A percentile compares a stretch with the other conserved stretches of the same genome.
phyloP scores from a whole-genome alignment of 2,329 filamentous ascomycete genomes.

The Monosporascus sp. region DNA sequence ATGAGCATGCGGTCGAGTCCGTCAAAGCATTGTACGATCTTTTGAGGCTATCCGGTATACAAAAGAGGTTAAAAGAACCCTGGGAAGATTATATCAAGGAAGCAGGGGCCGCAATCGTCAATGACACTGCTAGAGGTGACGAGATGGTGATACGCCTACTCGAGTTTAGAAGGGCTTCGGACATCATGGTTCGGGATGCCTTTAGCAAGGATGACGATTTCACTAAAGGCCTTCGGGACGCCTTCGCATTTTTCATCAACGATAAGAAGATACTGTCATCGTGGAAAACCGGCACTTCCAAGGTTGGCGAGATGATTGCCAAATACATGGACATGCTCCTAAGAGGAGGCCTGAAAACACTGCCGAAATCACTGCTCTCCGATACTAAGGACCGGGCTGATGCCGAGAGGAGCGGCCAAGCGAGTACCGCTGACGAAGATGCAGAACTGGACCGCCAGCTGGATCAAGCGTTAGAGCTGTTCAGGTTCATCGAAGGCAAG shows the following conservation, averaged over 20 bases:
- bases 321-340: conserved; percentile 92
- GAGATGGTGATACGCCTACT: conserved; percentile 84
- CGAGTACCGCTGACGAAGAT: conserved; percentile 77
- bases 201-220: conserved; percentile 76
- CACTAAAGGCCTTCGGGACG: conserved; percentile 71
- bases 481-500: conserved; percentile 95
- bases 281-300: conserved; percentile 80
- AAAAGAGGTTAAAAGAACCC: conserved; percentile 61
- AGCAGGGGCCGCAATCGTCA: conserved; percentile 72
- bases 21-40: conserved; percentile 75
- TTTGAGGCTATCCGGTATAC: conserved; percentile 65
- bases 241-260: conserved; percentile 90
- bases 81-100: conserved; percentile 76
- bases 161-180: conserved; percentile 72
- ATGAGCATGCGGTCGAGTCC: conserved; percentile 62
- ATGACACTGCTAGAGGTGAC: conserved; percentile 70
- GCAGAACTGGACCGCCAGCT: conserved; percentile 87
- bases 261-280: conserved; percentile 67
- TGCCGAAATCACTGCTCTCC: conserved; percentile 64
- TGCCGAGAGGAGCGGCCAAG: conserved; percentile 57
- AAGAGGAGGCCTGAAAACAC: conserved; percentile 78
- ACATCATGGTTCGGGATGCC: conserved; percentile 68
- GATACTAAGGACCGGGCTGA: conserved; percentile 52
- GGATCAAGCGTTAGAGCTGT: conserved; percentile 87
- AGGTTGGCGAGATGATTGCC: conserved; percentile 97